A percentile compares a stretch with the other conserved stretches of the same genome.
These are phyloP conservation scores for Pelargonium citronellum DNA, from an alignment of 441 rosid species.

Conservation along the genomic window DNA sequence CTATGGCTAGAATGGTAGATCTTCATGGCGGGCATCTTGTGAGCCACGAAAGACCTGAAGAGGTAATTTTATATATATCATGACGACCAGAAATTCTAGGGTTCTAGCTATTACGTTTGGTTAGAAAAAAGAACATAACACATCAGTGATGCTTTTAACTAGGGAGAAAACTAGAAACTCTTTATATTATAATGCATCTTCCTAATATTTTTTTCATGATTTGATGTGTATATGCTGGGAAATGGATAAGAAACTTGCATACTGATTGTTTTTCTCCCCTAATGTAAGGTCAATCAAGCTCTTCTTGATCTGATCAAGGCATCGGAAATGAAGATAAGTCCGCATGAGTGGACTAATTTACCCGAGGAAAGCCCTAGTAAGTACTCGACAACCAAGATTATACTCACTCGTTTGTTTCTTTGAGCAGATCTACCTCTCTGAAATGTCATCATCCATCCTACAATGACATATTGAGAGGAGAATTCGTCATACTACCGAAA, in stretches of 20 bases:
- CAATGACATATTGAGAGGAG: neutral
- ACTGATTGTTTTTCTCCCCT: neutral
- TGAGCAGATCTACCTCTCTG: neutral
- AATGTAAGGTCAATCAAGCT: slow-evolving; percentile 79
- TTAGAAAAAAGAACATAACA: neutral
- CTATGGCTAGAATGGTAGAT: too few species aligned
- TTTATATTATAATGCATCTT: neutral
- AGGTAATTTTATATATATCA: slow-evolving; percentile 48
- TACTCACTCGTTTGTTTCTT: neutral
- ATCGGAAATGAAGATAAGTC: slow-evolving; percentile 45
- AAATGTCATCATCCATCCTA: neutral
- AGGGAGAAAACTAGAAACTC: neutral
- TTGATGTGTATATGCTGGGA: slow-evolving; percentile 1
- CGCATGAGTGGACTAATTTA: slow-evolving; percentile 76
- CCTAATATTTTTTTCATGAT: neutral
- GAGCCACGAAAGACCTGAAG: slow-evolving; percentile 82
- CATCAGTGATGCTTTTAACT: neutral
- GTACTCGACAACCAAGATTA: slow-evolving; percentile 9
- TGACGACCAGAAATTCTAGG: too few species aligned
- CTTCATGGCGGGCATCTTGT: slow-evolving; percentile 97
- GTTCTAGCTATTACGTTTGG: neutral
- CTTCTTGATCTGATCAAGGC: slow-evolving; percentile 66
- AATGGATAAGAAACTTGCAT: slow-evolving; percentile 4
- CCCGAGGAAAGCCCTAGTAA: slow-evolving; percentile 47
- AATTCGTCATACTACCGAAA: too few species aligned